Evolutionary conservation across 2,329 filamentous ascomycete genomes (phyloP).

Genomic region (Claviceps arundinis): DNA sequence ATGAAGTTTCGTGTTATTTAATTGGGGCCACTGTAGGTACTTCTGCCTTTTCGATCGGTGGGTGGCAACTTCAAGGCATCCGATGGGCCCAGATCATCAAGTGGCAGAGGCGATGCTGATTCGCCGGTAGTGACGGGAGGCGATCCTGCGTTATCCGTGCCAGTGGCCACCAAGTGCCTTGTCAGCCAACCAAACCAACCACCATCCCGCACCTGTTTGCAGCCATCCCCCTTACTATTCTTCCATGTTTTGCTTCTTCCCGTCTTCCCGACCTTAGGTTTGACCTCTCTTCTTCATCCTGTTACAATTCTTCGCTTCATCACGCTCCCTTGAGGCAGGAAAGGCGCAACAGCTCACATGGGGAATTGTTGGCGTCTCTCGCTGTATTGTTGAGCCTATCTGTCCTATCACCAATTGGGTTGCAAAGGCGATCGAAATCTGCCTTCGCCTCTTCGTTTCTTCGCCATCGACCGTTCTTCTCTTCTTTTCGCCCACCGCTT

Average conservation of each 20-base stretch:
- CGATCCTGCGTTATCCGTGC: neutral
- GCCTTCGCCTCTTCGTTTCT: neutral
- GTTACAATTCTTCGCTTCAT: neutral
- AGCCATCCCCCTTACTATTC: neutral
- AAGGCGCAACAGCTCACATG: neutral
- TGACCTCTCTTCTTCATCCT: neutral
- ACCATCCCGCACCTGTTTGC: neutral
- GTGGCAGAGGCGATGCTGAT: neutral
- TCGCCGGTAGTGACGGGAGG: neutral
- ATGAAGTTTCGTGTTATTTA: no score
- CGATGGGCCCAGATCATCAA: neutral
- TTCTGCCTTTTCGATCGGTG: no score
- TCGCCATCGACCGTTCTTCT: slow-evolving; percentile 4
- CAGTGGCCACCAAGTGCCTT: neutral
- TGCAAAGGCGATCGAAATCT: neutral
- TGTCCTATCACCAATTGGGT: neutral
- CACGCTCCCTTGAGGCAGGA: neutral
- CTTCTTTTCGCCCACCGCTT: neutral
- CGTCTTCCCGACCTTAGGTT: neutral
- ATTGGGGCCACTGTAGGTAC: no score
- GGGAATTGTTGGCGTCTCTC: slow-evolving; percentile 13
- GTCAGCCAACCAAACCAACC: neutral
- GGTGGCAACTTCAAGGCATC: neutral
- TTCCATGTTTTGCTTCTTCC: neutral
- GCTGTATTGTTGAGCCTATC: slow-evolving; percentile 10